These are phyloP conservation scores for Candida endomychidarum DNA, from an alignment of 805 yeast species.

Conservation along the genomic window DNA sequence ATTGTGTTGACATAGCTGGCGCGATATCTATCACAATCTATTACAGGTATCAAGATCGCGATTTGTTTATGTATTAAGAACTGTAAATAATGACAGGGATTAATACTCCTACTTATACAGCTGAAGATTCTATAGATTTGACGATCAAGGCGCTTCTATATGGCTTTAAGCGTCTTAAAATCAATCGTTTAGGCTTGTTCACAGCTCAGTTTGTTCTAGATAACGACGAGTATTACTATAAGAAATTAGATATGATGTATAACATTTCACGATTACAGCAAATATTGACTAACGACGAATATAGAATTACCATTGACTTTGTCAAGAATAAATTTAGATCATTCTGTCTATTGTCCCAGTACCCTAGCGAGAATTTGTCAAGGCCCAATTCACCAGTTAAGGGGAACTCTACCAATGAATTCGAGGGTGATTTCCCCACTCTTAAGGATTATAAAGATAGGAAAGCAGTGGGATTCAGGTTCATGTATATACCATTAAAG, in stretches of 20 bases:
- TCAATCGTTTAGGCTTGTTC: constrained; percentile 46
- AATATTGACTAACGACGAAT: constrained; percentile 52
- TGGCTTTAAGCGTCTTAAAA: constrained; percentile 51
- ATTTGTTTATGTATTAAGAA: constrained; percentile 1
- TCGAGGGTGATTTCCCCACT: constrained; percentile 16
- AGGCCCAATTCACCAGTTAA: constrained; percentile 23
- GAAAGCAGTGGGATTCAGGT: constrained; percentile 20
- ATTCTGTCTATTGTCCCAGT: constrained; percentile 51
- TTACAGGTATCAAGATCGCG: background rate
- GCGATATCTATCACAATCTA: too few species aligned
- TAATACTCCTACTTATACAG: background rate
- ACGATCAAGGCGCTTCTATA: constrained; percentile 61
- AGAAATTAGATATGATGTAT: constrained; percentile 56
- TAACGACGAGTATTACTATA: constrained; percentile 5
- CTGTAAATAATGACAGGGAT: background rate
- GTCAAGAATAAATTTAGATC: constrained; percentile 65
- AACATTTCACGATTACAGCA: constrained; percentile 46
- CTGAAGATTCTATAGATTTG: constrained; percentile 54
- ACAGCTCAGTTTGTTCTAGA: background rate
- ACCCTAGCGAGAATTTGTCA: constrained; percentile 35
- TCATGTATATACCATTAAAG: constrained; percentile 21
- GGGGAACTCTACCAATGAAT: constrained; percentile 9
- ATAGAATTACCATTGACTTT: constrained; percentile 66
- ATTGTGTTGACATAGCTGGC: constrained; percentile 49
- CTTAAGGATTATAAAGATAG: constrained; percentile 26